These are phyloP conservation scores for Diaporthe destruens DNA, from an alignment of 2,329 filamentous ascomycete species.

Conservation along the genomic window DNA sequence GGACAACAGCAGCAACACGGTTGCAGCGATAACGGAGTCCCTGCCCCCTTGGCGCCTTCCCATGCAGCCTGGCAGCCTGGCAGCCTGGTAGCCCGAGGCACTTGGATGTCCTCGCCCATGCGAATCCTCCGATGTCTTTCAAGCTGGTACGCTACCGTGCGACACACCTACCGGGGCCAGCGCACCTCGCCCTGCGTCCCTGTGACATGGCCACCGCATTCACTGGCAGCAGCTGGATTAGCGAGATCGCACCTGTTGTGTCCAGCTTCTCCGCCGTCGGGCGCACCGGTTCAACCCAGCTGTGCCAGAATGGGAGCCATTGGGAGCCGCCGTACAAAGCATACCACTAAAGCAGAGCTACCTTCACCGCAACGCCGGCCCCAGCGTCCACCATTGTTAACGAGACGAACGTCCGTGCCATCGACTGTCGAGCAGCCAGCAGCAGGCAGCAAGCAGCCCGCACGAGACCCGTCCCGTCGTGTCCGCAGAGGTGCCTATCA, in stretches of 20 bases:
- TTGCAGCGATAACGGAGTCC: constrained; percentile 38
- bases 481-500: constrained; percentile 22
- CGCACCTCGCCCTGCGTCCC: not conserved
- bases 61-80: constrained; percentile 13
- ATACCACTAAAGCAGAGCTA: not conserved
- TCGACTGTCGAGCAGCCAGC: constrained; percentile 24
- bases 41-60: constrained; percentile 2
- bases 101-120: constrained; percentile 12
- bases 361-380: constrained; percentile 23
- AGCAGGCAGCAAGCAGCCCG: constrained; percentile 7
- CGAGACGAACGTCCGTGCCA: constrained; percentile 8
- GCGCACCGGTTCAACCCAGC: constrained; percentile 30
- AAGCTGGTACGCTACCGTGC: not conserved
- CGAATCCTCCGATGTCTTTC: not conserved
- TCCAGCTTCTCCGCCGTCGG: constrained; percentile 25
- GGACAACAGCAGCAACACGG: constrained; percentile 21
- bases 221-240: not conserved
- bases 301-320: constrained; percentile 30
- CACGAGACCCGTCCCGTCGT: constrained; percentile 3
- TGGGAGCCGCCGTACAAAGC: constrained; percentile 6
- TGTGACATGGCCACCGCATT: not conserved
- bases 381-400: not conserved
- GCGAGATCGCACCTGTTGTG: constrained; percentile 33
- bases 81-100: constrained; percentile 2
- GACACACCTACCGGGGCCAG: not conserved